phyloP scores from a whole-genome alignment of 441 rosid genomes.

The Monsonia emarginata region DNA sequence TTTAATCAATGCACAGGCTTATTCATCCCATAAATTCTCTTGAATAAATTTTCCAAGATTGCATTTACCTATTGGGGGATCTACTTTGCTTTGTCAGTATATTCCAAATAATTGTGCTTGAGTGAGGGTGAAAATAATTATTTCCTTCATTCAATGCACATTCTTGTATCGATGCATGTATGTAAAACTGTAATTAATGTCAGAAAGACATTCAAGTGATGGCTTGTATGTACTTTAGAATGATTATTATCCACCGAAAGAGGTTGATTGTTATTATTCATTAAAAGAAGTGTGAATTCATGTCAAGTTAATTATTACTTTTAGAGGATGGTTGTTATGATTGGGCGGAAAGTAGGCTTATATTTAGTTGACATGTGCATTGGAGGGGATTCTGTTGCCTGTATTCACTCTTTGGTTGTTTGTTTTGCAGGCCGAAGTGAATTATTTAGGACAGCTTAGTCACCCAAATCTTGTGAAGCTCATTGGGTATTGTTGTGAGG shows the following conservation, averaged over 20 bases:
- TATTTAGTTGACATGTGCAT: neutral
- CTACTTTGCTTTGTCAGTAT: neutral
- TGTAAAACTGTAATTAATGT: neutral
- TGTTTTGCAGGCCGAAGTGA: slow-evolving; percentile 77
- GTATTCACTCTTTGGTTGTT: neutral
- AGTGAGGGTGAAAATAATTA: neutral
- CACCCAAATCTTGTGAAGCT: slow-evolving; percentile 93
- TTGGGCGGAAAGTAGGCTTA: slow-evolving; percentile 1
- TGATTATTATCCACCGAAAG: neutral
- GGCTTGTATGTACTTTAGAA: neutral
- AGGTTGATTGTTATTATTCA: neutral
- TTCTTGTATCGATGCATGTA: neutral
- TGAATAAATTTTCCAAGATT: neutral
- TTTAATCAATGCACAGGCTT: neutral
- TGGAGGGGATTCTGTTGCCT: neutral
- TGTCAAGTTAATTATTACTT: neutral
- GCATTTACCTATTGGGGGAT: neutral
- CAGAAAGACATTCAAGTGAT: neutral
- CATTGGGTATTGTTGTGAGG: slow-evolving; percentile 97
- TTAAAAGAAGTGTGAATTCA: neutral
- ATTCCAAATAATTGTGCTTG: neutral
- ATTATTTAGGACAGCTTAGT: slow-evolving; percentile 85
- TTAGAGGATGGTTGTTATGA: neutral
- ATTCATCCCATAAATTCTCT: neutral
- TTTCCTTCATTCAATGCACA: neutral